Base-by-base conservation (phyloP, 1,139 yeast species). In the Sugiyamaella pinicola region DNA sequence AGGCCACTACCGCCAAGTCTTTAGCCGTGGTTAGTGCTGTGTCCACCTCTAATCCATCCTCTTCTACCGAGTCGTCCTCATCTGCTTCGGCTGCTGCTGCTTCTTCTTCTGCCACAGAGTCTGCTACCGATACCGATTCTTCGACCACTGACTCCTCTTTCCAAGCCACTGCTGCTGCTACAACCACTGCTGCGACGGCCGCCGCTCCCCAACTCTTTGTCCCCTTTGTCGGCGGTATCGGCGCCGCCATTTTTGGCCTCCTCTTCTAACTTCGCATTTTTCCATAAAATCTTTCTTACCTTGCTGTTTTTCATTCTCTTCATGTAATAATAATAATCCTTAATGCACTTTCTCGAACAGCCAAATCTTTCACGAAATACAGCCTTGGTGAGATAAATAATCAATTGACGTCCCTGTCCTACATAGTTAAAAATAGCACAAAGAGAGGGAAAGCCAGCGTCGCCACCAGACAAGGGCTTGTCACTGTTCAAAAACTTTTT, bases 1-100 rank as follows among this genome's bases (percentile, higher is more conserved):
- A 39, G 33, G 47, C 62, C 22, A 54, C 63, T n/a, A 53, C 63
- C 13, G 46, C 69, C 26, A 45, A 56, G 33, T 51, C 64, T 17
- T 49, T 61, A 22, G 55, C 60, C 22, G 58, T 62, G 15, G 62
- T 63, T 34, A 56, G 67, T 21, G 44, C 59, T 15, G 56, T 62
- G n/a, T 41, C 62, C 33, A 53, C 61, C 24, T 51, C 62, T 17
- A 47, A 57, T 18, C 47, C 49, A 13, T 38, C 51, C 17, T 31
- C 49, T 17, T 35, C 58, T 21, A 22, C 54, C 48, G 47, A 49
- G 3, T 21, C 50, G 19, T n/a, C 53, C 7, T 38, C 55, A 17
- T 46, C 48, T 13, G 8, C 49, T 21, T 22, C 58, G 28, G 47
- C 44, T 21, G 45, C 46, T 18, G 29, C 59, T 29, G 39, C 53